Evolutionary conservation across 768 basidiomycete genomes (phyloP), one percentile per base, ranked within the genome.

Genomic region (Suillus paluster): DNA sequence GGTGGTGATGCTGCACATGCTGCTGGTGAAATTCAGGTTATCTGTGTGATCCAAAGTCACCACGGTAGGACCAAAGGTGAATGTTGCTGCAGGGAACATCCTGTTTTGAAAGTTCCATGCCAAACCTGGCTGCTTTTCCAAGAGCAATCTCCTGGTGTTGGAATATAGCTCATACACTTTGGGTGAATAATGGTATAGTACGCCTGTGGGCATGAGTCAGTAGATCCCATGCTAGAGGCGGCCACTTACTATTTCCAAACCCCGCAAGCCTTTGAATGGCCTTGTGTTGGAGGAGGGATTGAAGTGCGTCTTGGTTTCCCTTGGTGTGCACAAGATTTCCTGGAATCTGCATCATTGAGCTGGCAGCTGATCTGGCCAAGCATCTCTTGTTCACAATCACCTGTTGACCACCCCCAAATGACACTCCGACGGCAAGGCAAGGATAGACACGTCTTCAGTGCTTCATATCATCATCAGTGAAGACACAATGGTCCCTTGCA

Each of bases 1-100:
- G 0, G 76, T 67, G 3, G 64, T 68, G 14, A 80, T 74, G 0
- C 67, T 67, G 50, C 77, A 81, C 66, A 71, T 69, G 0, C 77
- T 75, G 38, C 63, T 70, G 0, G 76, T 64, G 0, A 74, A 58
- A 48, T 81, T 81, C 6, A 50, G 57, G 27, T 25, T 52, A 46
- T 81, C 77, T 0, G 63, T 64, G 21, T 77, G 78, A 0, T 62
- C 50, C 0, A 42, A 34, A 0, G 70, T 70, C 2, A 68, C 48
- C 0, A 66, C 67, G 0, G 58, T 55, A 0, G 59, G 59, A 1
- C 75, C 74, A 19, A 78, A 68, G 57, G 79, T 79, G 65, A 79
- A 75, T 0, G 70, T 73, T 0, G 57, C 38, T 0, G 67, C 52
- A 0, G 75, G 63, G 27, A 74, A 79, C 0, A 76, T 41, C 4